Evolutionary conservation across 2,329 filamentous ascomycete genomes (phyloP), one percentile per base, ranked within the genome.

Genomic region (Aspergillus tamarii): DNA sequence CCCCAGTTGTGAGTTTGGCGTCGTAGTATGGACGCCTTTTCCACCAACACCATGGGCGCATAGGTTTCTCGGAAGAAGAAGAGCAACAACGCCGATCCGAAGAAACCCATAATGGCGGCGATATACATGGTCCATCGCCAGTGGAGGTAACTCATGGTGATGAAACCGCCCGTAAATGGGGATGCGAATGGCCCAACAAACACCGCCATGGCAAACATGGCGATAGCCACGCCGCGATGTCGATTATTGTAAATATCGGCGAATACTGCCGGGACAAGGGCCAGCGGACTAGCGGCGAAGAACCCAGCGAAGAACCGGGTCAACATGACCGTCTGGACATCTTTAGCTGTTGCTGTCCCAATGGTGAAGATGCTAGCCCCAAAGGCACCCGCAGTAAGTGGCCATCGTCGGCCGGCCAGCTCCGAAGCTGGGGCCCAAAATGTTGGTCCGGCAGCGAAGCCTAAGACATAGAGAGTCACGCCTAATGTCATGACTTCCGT

Each of bases 341-440:
- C 80, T 61, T 78, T 77, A 56, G 73, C 76, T 14, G 72, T 77
- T 1, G 82, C 83, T 0, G 78, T 77, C 2, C 74, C 81, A 48
- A 84, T 78, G 2, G 79, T 80, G 68, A 84, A 84, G 3, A 84
- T 66, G 0, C 73, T 79, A 21, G 81, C 76, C 0, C 77, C 72
- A 36, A 81, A 73, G 45, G 83, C 72, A 1, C 80, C 78, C 8
- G 78, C 75, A 2, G 81, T 39, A 71, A 83, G 70, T 76, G 86
- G 54, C 86, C 82, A 62, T 78, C 80, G 87, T 73, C 86, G 77
- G 0, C 86, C 87, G 56, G 82, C 87, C 10, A 88, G 78, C 71
- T 90, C 88, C 59, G 82, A 85, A 23, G 89, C 73, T 0, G 88
- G 87, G 3, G 85, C 87, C 85, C 86, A 89, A 1, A 90, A 64